Percentiles rank a stretch among this genome's conserved stretches.
Conservation (phyloP, 2,329 filamentous ascomycete species). For the Arthrinium puccinioides region DNA sequence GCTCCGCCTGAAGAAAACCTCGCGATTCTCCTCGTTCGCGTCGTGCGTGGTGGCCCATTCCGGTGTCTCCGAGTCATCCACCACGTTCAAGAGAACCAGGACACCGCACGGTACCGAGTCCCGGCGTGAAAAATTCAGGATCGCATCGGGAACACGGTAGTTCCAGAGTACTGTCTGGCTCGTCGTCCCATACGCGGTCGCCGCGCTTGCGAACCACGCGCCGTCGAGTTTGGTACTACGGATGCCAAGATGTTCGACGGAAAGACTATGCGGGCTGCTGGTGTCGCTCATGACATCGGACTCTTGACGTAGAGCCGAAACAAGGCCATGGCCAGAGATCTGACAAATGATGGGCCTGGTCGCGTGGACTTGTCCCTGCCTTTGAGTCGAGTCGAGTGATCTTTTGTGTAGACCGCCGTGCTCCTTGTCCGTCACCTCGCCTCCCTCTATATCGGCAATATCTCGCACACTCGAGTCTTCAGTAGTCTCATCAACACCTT, state of each 20-base stretch:
- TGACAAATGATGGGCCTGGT: constrained; percentile 36
- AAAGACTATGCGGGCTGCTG: constrained; percentile 28
- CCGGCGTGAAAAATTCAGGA: constrained; percentile 41
- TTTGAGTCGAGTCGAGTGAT: constrained; percentile 28
- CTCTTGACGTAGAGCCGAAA: constrained; percentile 35
- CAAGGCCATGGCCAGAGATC: constrained; percentile 38
- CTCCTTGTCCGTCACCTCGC: constrained; percentile 5
- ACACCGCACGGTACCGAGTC: constrained; percentile 52
- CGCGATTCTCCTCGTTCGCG: constrained; percentile 24
- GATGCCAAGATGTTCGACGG: constrained; percentile 39
- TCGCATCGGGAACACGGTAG: constrained; percentile 47
- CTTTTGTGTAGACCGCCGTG: constrained; percentile 13
- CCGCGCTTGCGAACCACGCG: constrained; percentile 49
- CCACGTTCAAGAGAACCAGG: constrained; percentile 44
- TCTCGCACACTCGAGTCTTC: neutral
- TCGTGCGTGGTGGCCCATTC: constrained; percentile 42
- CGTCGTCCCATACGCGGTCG: constrained; percentile 47
- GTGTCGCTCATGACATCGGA: constrained; percentile 14
- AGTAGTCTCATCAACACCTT: constrained; percentile 3
- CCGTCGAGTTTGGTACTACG: constrained; percentile 28
- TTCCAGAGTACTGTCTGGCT: constrained; percentile 53
- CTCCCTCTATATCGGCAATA: neutral
- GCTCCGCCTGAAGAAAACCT: constrained; percentile 27
- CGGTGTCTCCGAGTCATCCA: constrained; percentile 44
- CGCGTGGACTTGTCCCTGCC: constrained; percentile 18